These are phyloP conservation scores for Phenoliferia sp. DNA, from an alignment of 1,284 basidiomycete species.

Conservation along the genomic window DNA sequence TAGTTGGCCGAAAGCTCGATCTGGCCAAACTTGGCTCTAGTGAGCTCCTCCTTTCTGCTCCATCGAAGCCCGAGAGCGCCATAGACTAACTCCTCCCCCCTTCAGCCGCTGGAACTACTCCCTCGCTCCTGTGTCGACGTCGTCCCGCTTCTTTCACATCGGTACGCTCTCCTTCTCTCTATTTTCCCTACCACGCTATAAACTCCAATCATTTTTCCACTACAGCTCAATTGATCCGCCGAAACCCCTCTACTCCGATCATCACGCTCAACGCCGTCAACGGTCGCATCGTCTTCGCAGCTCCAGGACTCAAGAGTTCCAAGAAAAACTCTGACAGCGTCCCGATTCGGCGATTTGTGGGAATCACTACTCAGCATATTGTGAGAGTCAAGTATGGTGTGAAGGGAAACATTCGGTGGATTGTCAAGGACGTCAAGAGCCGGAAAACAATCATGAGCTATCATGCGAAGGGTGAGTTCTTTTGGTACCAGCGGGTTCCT, in stretches of 20 bases:
- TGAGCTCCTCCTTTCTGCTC: neutral
- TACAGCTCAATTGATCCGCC: neutral
- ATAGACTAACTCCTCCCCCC: neutral
- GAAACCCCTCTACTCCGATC: neutral
- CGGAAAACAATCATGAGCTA: neutral
- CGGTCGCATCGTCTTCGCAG: neutral
- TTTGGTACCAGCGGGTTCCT: neutral
- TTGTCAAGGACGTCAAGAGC: neutral
- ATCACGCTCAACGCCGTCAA: neutral
- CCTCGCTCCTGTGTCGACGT: neutral
- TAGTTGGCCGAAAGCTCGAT: neutral
- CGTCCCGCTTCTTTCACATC: neutral
- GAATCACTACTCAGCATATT: neutral
- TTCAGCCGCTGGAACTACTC: neutral
- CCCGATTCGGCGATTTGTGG: neutral
- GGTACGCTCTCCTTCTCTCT: neutral
- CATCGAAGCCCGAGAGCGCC: neutral
- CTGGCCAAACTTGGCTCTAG: neutral
- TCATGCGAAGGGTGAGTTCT: neutral
- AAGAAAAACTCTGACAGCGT: neutral
- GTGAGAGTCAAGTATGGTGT: neutral
- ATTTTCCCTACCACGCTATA: neutral
- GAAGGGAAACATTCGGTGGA: neutral
- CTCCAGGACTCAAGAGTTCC: neutral
- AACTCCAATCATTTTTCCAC: neutral